A percentile compares a stretch with the other conserved stretches of the same genome.
These are phyloP conservation scores for Plasmodium fragile DNA, from an alignment of 169 alveolate genomes.

Conservation along the genomic window DNA sequence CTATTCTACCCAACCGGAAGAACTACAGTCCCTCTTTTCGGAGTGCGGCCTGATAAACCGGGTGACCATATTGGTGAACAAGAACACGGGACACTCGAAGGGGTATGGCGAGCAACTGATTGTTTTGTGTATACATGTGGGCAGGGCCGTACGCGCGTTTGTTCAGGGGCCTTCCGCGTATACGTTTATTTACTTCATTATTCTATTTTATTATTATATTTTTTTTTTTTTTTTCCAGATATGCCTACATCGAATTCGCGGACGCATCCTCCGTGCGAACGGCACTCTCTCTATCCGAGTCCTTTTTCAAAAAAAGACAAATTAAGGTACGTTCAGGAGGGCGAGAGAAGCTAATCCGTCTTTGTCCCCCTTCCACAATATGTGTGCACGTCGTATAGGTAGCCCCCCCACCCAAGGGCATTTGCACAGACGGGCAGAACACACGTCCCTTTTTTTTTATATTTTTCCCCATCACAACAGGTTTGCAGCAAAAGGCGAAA, in stretches of 20 bases:
- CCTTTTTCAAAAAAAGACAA: conserved; percentile 92
- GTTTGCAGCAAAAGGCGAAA: conserved; percentile 89
- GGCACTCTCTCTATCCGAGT: conserved; percentile 90
- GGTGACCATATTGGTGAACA: conserved; percentile 94
- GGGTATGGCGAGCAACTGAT: conserved; percentile 79
- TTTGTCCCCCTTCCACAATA: background rate
- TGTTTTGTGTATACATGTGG: background rate
- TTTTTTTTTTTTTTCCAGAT: conserved; percentile 72
- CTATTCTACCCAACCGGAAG: conserved; percentile 93
- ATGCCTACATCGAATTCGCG: conserved; percentile 94
- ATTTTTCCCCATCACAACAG: conserved; percentile 27
- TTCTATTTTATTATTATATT: too few relatives aligned
- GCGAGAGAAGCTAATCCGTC: background rate
- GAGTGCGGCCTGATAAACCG: conserved; percentile 92
- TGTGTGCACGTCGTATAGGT: background rate
- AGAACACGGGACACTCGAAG: conserved; percentile 93
- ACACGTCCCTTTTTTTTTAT: background rate
- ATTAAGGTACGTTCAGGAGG: conserved; percentile 85
- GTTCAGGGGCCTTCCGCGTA: background rate
- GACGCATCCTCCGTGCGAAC: conserved; percentile 89
- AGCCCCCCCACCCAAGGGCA: background rate
- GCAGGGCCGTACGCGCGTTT: background rate
- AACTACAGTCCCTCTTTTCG: conserved; percentile 92
- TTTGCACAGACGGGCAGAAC: background rate
- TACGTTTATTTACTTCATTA: too few relatives aligned